Evolutionary conservation across 148 eudicot species (phyloP).

Genomic region (Suaeda aralocaspica): DNA sequence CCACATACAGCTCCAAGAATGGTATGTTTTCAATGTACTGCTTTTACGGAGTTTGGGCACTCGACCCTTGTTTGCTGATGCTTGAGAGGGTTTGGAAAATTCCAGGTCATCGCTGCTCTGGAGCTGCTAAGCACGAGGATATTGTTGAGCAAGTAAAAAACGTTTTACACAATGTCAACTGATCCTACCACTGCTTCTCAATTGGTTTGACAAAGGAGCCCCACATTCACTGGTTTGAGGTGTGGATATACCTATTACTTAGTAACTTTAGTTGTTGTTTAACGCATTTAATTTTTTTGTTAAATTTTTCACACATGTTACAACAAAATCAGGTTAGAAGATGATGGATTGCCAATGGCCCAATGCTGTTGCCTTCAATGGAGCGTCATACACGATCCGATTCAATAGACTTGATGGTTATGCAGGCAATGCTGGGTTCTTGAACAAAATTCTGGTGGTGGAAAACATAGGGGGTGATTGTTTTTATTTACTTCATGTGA

Average conservation of each 20-base stretch:
- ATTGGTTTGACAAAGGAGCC: slow-evolving; percentile 72
- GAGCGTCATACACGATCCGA: slow-evolving; percentile 99
- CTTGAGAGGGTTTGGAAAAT: not conserved
- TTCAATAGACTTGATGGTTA: slow-evolving; percentile 90
- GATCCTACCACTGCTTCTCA: slow-evolving; percentile 69
- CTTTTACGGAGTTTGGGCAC: not conserved
- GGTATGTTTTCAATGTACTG: slow-evolving; percentile 32
- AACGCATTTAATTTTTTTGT: slow-evolving; percentile 9
- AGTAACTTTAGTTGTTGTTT: not conserved
- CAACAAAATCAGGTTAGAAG: slow-evolving; percentile 57
- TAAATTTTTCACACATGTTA: not conserved
- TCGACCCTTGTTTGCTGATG: not conserved
- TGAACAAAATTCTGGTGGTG: slow-evolving; percentile 80
- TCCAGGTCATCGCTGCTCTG: slow-evolving; percentile 85
- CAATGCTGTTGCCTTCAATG: slow-evolving; percentile 88
- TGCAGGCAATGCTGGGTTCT: slow-evolving; percentile 83
- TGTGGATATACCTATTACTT: slow-evolving; percentile 23
- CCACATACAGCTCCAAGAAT: slow-evolving; percentile 87
- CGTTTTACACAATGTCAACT: slow-evolving; percentile 66
- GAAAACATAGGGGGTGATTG: slow-evolving; percentile 92
- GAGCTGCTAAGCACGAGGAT: slow-evolving; percentile 86
- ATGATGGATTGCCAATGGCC: slow-evolving; percentile 79
- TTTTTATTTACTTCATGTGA: not conserved
- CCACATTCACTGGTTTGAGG: slow-evolving; percentile 92
- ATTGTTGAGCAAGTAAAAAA: slow-evolving; percentile 66